phyloP scores from a whole-genome alignment of 257 asterid genomes.

The Leptodermis oblonga region DNA sequence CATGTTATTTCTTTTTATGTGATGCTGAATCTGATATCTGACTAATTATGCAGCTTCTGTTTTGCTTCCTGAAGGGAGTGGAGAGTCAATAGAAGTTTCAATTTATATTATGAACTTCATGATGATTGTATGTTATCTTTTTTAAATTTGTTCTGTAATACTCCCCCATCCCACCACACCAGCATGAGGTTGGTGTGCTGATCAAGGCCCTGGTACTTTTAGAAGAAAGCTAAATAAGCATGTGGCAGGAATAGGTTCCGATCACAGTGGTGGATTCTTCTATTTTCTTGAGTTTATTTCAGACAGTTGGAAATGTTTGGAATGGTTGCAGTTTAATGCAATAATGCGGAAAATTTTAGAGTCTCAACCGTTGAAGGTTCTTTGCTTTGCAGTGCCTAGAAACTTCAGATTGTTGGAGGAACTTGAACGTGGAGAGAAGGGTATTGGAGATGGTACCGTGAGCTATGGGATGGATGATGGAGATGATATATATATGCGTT shows the following conservation, averaged over 20 bases:
- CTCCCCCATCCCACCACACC: neutral
- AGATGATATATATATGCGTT: constrained; percentile 78
- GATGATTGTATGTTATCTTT: neutral
- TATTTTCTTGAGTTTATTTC: neutral
- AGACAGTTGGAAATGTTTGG: neutral
- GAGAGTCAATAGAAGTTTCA: neutral
- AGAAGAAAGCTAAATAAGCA: neutral
- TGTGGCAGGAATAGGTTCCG: neutral
- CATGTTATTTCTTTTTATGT: neutral
- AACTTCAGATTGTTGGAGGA: constrained; percentile 87
- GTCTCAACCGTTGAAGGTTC: constrained; percentile 21
- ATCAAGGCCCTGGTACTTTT: too few species aligned
- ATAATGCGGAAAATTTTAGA: neutral
- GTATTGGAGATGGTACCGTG: constrained; percentile 88
- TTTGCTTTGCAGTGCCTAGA: constrained; percentile 63
- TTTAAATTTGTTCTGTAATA: neutral
- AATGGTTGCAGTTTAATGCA: neutral
- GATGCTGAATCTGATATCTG: neutral
- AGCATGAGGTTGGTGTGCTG: neutral
- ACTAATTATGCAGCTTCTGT: neutral
- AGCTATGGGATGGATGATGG: constrained; percentile 96
- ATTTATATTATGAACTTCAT: neutral
- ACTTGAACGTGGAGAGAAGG: constrained; percentile 92
- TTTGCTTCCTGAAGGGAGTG: neutral
- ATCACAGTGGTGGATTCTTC: neutral